Conservation (phyloP, 2,329 filamentous ascomycete genomes). For the Botrytis fabae region DNA sequence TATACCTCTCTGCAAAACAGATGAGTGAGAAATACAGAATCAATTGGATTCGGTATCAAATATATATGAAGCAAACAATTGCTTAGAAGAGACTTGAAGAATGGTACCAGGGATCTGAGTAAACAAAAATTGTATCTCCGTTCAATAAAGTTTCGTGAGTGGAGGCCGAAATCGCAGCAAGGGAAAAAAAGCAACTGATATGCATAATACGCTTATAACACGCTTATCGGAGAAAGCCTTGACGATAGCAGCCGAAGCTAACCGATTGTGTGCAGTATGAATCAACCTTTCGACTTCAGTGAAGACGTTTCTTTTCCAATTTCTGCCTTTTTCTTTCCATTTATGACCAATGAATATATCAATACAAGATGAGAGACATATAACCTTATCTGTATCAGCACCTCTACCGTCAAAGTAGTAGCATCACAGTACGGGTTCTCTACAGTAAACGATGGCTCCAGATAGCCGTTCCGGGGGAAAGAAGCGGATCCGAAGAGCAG, state of each 20-base stretch:
- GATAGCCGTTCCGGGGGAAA: conserved; percentile 3
- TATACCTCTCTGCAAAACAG: neutral
- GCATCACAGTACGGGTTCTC: neutral
- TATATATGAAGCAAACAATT: neutral
- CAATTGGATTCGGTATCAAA: neutral
- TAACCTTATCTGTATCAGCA: neutral
- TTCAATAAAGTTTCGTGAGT: conserved; percentile 3
- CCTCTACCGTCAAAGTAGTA: neutral
- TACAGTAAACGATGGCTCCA: neutral
- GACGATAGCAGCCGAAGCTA: conserved; percentile 6
- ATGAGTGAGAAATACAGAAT: neutral
- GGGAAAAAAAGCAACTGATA: conserved; percentile 2
- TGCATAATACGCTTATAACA: neutral
- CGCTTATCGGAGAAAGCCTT: conserved; percentile 15
- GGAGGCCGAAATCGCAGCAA: conserved; percentile 8
- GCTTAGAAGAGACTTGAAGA: conserved; percentile 3
- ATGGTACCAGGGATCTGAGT: neutral
- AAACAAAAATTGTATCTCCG: conserved; percentile 6
- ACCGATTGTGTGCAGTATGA: neutral
- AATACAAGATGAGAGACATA: neutral
- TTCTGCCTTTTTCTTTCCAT: neutral
- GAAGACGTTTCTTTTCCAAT: neutral
- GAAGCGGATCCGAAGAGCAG: conserved; percentile 13
- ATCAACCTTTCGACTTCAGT: neutral
- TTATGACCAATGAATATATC: neutral